A percentile compares a stretch with the other conserved stretches of the same genome.
Evolutionary conservation across 225 moss, liverwort and hornwort genomes (phyloP).

Genomic region (Marchantia polymorpha): DNA sequence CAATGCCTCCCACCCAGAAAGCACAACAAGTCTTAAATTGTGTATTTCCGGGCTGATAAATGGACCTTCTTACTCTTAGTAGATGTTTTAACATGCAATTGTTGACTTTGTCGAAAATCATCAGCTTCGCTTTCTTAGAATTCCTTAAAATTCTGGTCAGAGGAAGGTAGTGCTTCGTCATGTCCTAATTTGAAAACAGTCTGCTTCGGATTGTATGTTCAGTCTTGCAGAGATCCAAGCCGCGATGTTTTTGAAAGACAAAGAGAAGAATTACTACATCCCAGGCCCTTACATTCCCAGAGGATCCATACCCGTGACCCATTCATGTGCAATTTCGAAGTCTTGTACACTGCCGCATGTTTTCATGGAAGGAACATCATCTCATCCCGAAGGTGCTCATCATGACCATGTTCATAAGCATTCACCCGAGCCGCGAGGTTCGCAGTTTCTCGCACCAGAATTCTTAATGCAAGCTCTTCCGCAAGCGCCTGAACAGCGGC

Average conservation of each 20-base stretch:
- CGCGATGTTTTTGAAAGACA: conserved; percentile 27
- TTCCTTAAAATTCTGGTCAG: too few relatives aligned
- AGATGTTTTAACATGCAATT: too few relatives aligned
- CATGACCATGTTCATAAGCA: conserved; percentile 18
- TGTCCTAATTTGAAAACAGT: too few relatives aligned
- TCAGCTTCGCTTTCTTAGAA: too few relatives aligned
- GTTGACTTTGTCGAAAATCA: too few relatives aligned
- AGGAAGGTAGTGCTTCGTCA: too few relatives aligned
- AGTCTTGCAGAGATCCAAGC: conserved; percentile 43
- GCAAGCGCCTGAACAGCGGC: background rate
- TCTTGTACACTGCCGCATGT: conserved; percentile 45
- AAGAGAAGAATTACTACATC: conserved; percentile 36
- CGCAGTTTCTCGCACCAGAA: conserved; percentile 10
- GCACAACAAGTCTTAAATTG: too few relatives aligned
- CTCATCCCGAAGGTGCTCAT: conserved; percentile 18
- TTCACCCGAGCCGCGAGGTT: conserved; percentile 8
- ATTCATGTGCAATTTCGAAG: conserved; percentile 44
- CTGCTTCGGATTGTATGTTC: background rate
- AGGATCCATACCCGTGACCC: conserved; percentile 35
- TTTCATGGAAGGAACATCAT: conserved; percentile 31
- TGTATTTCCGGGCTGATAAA: too few relatives aligned
- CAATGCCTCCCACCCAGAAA: too few relatives aligned
- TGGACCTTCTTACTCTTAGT: too few relatives aligned
- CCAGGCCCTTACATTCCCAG: conserved; percentile 41
- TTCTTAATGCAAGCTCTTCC: background rate